phyloP scores from a whole-genome alignment of 1,284 basidiomycete species.

The Coniophora puteana region DNA sequence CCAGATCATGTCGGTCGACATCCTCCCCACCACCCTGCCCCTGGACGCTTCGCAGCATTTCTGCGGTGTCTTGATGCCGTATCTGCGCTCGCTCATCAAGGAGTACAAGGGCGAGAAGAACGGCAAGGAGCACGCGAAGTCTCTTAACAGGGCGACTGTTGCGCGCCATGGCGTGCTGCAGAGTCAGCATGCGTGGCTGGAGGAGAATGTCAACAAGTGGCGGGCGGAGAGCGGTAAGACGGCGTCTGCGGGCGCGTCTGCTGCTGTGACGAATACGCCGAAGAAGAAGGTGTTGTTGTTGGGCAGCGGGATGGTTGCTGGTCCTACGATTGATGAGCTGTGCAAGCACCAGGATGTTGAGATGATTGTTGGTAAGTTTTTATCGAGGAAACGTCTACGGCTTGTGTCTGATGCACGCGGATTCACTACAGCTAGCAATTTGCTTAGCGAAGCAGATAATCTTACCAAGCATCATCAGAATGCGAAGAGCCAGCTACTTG shows the following conservation, averaged over 20 bases:
- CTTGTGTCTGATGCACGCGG: background rate
- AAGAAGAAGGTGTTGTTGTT: conserved; percentile 79
- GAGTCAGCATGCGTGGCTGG: conserved; percentile 58
- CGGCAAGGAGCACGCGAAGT: conserved; percentile 30
- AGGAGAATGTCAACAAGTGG: conserved; percentile 46
- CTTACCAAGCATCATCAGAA: conserved; percentile 54
- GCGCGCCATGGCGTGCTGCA: conserved; percentile 57
- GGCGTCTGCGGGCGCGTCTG: conserved; percentile 1
- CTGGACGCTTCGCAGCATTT: conserved; percentile 80
- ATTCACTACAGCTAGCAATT: conserved; percentile 63
- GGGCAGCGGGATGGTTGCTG: conserved; percentile 91
- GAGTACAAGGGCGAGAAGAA: conserved; percentile 28
- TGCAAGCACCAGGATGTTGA: conserved; percentile 54
- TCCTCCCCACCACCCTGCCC: conserved; percentile 81
- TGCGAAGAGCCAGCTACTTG: conserved; percentile 57
- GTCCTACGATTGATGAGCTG: conserved; percentile 78
- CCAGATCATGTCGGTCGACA: conserved; percentile 85
- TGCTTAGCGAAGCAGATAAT: conserved; percentile 53
- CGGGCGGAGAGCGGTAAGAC: too few species aligned
- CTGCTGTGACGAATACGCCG: conserved; percentile 2
- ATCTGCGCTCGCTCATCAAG: conserved; percentile 57
- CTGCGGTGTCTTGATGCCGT: conserved; percentile 62
- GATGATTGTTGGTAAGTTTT: conserved; percentile 66
- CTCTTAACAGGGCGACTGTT: conserved; percentile 68
- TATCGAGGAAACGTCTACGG: background rate